Evolutionary conservation across 2,329 filamentous ascomycete genomes (phyloP), one percentile per base, ranked within the genome.

Genomic region (Nemania diffusa): DNA sequence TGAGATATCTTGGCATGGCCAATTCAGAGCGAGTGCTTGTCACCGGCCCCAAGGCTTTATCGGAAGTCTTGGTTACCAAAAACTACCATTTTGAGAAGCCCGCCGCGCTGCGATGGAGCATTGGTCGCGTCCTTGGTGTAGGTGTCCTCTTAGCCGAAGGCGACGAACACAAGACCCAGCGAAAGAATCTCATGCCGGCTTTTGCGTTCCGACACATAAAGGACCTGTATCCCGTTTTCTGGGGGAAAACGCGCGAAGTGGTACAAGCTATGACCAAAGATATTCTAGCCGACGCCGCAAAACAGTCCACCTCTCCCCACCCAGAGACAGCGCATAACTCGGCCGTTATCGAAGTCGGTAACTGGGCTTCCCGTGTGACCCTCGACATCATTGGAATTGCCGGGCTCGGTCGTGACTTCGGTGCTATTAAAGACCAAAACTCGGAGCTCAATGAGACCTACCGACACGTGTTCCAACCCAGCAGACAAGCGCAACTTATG

Each of bases 121-220:
- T 95, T 3, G 87, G 85, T 1, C 84, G 87, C 24, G 82, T 94
- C 27, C 82, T 95, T 13, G 91, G 93, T 9, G 80, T 90, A 13
- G 92, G 92, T 9, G 81, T 95, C 15, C 80, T 97, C 42, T 82
- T 97, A 11, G 92, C 93, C 1, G 94, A 97, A 79, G 94, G 94
- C n/a, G 92, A 97, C 13, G 92, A 94, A 74, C 95, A 97, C 79
- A 96, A 91, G 81, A 82, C 87, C 73, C 92, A 94, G 81, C 87
- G 94, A 53, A 94, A 92, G 77, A 89, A 91, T 65, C 86, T 97
- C 20, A 88, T 91, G 81, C 93, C 93, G 0, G 92, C 93, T 1
- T 97, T 97, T 78, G 85, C 89, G n/a, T 97, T 93, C 75, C 87
- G 93, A 24, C 92, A 97, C 74, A 84, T 97, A 77, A 97, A 96